Conservation (phyloP, 345 rosid genomes). For the Brassica incana region DNA sequence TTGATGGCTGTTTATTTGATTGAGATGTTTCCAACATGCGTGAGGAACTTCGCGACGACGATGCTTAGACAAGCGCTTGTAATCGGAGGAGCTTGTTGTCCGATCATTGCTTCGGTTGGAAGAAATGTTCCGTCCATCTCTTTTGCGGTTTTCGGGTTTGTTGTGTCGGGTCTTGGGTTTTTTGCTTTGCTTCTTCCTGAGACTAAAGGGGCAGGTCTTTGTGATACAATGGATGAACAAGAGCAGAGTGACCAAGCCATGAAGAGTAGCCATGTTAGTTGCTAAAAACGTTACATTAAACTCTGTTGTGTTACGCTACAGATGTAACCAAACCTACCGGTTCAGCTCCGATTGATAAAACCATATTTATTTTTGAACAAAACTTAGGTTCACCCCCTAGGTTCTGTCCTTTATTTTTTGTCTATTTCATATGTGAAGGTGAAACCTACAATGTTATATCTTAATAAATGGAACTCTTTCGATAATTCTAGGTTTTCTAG, state of each 20-base stretch:
- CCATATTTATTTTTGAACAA: neutral
- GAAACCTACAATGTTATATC: neutral
- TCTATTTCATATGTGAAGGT: neutral
- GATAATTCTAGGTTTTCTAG: no score
- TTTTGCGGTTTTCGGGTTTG: conserved; percentile 41
- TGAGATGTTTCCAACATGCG: conserved; percentile 57
- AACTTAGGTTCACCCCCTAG: no score
- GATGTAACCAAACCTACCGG: neutral
- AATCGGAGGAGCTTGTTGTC: conserved; percentile 41
- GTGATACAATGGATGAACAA: conserved; percentile 46
- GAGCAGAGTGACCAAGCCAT: conserved; percentile 20
- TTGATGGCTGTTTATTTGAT: conserved; percentile 42
- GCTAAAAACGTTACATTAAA: neutral
- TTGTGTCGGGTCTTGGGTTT: conserved; percentile 28
- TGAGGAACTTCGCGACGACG: conserved; percentile 47
- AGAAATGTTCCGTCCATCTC: conserved; percentile 22
- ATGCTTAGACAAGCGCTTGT: conserved; percentile 48
- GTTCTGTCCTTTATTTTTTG: neutral
- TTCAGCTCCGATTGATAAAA: neutral
- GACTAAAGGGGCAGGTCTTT: conserved; percentile 38
- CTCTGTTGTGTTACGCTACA: neutral
- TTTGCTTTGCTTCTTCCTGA: conserved; percentile 39
- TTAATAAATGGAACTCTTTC: neutral
- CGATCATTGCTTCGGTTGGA: conserved; percentile 39
- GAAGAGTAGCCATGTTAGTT: neutral